Conservation (phyloP, 176 grass and related monocot genomes). For the Zoysia pacifica region DNA sequence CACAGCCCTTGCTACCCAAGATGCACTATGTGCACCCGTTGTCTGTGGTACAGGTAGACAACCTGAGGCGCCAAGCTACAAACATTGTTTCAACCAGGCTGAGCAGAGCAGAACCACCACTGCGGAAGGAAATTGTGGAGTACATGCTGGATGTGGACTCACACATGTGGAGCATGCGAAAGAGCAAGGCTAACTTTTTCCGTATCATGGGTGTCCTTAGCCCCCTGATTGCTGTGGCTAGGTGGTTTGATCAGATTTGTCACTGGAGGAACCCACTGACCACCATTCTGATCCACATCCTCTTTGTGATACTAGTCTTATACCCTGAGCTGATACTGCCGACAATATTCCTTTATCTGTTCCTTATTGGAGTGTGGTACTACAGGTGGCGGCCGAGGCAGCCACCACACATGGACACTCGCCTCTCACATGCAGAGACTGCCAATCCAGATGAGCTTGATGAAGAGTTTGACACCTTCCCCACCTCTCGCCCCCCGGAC, state of each 20-base stretch:
- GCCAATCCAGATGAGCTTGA: slow-evolving; percentile 65
- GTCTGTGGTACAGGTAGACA: slow-evolving; percentile 60
- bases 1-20: slow-evolving; percentile 68
- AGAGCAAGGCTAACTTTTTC: slow-evolving; percentile 74
- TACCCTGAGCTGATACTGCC: slow-evolving; percentile 76
- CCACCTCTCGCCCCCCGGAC: slow-evolving; percentile 51
- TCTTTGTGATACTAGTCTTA: slow-evolving; percentile 61
- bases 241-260: slow-evolving; percentile 70
- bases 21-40: slow-evolving; percentile 70
- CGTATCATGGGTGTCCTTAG: slow-evolving; percentile 65
- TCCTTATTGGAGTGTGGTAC: slow-evolving; percentile 75
- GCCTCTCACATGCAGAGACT: slow-evolving; percentile 59
- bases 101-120: slow-evolving; percentile 59
- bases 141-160: slow-evolving; percentile 81
- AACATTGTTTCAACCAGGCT: slow-evolving; percentile 69
- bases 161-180: slow-evolving; percentile 82
- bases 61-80: slow-evolving; percentile 59
- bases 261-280: slow-evolving; percentile 67
- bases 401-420: slow-evolving; percentile 70
- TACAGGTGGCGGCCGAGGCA: slow-evolving; percentile 63
- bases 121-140: slow-evolving; percentile 72
- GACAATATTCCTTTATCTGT: slow-evolving; percentile 66
- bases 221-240: slow-evolving; percentile 52
- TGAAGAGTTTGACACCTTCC: slow-evolving; percentile 70
- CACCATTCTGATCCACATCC: slow-evolving; percentile 62